These are phyloP conservation scores for Tuber melanosporum DNA, from an alignment of 495 filamentous ascomycete species.

Conservation along the genomic window DNA sequence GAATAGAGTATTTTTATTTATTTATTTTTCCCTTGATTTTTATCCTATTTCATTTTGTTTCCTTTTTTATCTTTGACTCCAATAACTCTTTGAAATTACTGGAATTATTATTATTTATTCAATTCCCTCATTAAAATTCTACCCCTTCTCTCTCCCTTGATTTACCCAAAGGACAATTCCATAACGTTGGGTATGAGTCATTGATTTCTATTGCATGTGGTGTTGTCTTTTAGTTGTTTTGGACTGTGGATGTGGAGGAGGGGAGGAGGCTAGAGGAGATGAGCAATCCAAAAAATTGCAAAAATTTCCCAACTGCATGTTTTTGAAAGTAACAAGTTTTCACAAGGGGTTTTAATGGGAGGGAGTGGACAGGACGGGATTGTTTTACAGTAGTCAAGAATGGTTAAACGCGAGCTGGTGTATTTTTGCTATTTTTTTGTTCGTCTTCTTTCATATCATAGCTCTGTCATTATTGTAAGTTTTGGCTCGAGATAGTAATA, in stretches of 20 bases:
- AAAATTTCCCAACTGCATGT: neutral
- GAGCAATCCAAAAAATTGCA: neutral
- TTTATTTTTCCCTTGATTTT: constrained; percentile 7
- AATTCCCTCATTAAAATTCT: neutral
- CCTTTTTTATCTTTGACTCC: neutral
- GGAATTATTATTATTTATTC: constrained; percentile 1
- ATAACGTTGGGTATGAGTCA: neutral
- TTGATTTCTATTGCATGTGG: neutral
- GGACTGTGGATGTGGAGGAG: neutral
- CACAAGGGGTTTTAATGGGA: neutral
- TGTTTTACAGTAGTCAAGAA: neutral
- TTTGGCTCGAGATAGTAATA: neutral
- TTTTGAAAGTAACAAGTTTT: neutral
- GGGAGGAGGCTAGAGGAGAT: neutral
- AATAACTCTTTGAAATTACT: neutral
- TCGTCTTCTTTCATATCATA: neutral
- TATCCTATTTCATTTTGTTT: neutral
- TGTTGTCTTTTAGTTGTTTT: neutral
- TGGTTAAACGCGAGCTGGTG: neutral
- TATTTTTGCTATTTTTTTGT: neutral
- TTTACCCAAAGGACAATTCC: neutral
- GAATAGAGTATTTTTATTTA: constrained; percentile 33
- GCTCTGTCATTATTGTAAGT: neutral
- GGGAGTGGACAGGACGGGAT: neutral
- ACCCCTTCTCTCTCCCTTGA: neutral